Conservation (phyloP, 139 green algal genomes). For the Desmodesmus armatus region DNA sequence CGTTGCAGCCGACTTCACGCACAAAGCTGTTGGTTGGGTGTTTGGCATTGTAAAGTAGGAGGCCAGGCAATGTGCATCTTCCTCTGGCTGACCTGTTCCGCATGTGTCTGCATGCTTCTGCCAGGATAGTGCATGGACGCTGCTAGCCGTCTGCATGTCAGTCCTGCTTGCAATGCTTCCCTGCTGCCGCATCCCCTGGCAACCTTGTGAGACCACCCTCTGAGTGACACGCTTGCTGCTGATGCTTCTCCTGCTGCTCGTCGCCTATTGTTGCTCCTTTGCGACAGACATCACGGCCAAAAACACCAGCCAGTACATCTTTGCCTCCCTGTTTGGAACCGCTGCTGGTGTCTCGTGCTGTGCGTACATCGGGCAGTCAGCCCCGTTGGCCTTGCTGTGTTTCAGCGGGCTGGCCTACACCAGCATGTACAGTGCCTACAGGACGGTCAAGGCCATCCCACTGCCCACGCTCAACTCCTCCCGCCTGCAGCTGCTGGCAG, state of each 20-base stretch:
- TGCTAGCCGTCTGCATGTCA: no score
- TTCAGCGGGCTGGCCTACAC: slow-evolving; percentile 24
- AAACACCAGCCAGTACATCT: slow-evolving; percentile 81
- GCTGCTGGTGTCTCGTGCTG: slow-evolving; percentile 52
- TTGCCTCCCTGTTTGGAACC: slow-evolving; percentile 72
- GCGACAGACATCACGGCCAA: slow-evolving; percentile 63
- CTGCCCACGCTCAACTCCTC: slow-evolving; percentile 77
- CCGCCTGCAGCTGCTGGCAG: slow-evolving; percentile 66
- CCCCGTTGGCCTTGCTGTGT: slow-evolving; percentile 32
- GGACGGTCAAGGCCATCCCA: slow-evolving; percentile 64
- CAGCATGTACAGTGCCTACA: slow-evolving; percentile 38
- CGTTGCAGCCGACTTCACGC: no score
- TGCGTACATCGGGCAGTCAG: slow-evolving; percentile 56
- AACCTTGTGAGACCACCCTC: neutral
- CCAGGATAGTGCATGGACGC: no score
- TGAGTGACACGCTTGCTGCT: neutral
- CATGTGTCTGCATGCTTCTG: no score
- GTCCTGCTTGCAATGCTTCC: neutral
- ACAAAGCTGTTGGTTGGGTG: no score
- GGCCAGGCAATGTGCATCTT: no score
- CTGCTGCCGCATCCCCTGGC: neutral
- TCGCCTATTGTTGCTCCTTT: neutral
- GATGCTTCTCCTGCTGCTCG: neutral
- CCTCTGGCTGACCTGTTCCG: no score
- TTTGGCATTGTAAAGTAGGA: no score